Base-by-base conservation (phyloP, 1,139 yeast genomes). In the Blastobotrys indianensis region DNA sequence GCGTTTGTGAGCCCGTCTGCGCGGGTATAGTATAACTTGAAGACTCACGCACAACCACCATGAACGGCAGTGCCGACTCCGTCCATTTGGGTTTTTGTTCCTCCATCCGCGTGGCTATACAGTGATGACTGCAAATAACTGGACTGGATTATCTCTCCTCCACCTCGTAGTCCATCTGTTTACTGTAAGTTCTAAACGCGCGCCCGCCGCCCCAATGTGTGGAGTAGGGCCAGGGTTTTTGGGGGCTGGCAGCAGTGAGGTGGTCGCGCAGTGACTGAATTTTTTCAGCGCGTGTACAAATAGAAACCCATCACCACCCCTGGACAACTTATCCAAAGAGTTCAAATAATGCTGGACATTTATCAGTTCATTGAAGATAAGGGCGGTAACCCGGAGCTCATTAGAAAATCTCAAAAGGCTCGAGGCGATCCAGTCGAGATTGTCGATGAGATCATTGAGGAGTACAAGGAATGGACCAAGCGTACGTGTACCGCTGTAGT, bases 361-460 rank as follows among this genome's bases (percentile, higher is more conserved):
- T 76, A 82, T 61, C 84, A 85, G 63, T 92, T 92, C 65, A 80
- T 92, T 58, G 95, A 82, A 58, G 98, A 92, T 65, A 88, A 87
- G 70, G 98, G 98, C 51, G 98, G 97, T 56, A 79, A 88, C 67
- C 97, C 98, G 38, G 94, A 88, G 57, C 73, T 74, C 52, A 87
- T 92, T 63, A 84, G 84, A 65, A 80, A 73, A 59, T 88, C 97
- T 33, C 98, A 92, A 69, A 79, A 74, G 68, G 95, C 94, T 55
- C 86, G 99, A 74, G 95, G 95, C 51, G 97, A 80, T 58, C 73
- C 94, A 31, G 97, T 88, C 45, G 98, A 92, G 68, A 65, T 92
- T 47, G 97, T 92, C 41, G 99, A 92, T 64, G 97, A 92, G 70
- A 88, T 92, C 64, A 85, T 94, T 65, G 74, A 73, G 53, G 95